Evolutionary conservation across 208 protist genomes (phyloP).

Genomic region (Plasmodiophora brassicae): DNA sequence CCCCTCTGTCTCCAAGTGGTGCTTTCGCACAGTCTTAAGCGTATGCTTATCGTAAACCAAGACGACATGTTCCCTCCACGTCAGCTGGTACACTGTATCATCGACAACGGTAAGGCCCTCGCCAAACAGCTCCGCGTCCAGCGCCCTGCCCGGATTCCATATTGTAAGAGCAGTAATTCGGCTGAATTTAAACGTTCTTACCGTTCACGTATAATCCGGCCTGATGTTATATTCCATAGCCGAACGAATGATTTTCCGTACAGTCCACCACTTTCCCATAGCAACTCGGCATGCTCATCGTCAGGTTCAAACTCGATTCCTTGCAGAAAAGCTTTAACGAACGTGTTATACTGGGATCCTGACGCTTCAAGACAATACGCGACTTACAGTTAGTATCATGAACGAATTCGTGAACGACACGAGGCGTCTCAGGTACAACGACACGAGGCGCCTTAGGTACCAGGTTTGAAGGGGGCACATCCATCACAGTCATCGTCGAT

Average conservation of each 20-base stretch:
- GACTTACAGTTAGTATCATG: no score
- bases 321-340: slow-evolving; percentile 24
- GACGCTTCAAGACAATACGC: no score
- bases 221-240: background rate
- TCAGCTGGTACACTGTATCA: slow-evolving; percentile 5
- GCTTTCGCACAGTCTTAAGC: background rate
- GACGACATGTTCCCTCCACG: slow-evolving; percentile 17
- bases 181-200: no score
- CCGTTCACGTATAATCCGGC: background rate
- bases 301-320: background rate
- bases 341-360: no score
- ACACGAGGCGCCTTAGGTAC: no score
- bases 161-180: no score
- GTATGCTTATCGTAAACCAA: background rate
- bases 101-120: background rate
- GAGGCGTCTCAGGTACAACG: no score
- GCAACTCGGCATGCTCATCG: background rate
- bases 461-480: no score
- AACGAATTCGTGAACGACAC: no score
- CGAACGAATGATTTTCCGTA: background rate
- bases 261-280: background rate
- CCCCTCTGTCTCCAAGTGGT: background rate
- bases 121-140: background rate
- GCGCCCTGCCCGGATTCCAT: no score
- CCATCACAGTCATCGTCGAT: no score